phyloP scores from a whole-genome alignment of 1,139 yeast genomes.

The Taiozyma sp. region DNA sequence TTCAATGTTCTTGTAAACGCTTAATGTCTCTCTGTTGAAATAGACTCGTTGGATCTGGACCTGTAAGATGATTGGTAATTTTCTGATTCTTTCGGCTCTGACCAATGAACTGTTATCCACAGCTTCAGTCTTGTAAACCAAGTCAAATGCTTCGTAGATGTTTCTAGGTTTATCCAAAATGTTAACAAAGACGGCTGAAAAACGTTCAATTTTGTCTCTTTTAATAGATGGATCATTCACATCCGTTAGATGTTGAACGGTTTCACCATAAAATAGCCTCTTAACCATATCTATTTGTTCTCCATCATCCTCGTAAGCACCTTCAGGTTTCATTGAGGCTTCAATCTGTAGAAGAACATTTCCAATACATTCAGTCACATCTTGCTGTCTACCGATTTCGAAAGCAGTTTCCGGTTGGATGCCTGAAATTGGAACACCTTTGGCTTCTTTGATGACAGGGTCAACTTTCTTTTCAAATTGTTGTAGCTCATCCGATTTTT shows the following conservation, averaged over 20 bases:
- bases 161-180: slow-evolving; percentile 86
- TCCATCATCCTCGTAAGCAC: slow-evolving; percentile 57
- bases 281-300: slow-evolving; percentile 83
- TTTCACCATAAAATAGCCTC: slow-evolving; percentile 72
- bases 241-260: slow-evolving; percentile 50
- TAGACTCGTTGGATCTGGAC: slow-evolving; percentile 92
- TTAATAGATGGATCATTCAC: slow-evolving; percentile 25
- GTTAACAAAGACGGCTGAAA: slow-evolving; percentile 76
- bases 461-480: slow-evolving; percentile 1
- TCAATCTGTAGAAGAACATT: slow-evolving; percentile 91
- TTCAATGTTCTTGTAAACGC: slow-evolving; percentile 78
- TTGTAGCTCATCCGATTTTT: slow-evolving; percentile 1
- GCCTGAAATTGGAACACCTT: slow-evolving; percentile 43
- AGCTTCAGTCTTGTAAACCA: slow-evolving; percentile 71
- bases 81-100: slow-evolving; percentile 64
- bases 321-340: slow-evolving; percentile 74
- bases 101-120: slow-evolving; percentile 66
- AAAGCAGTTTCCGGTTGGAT: slow-evolving; percentile 69
- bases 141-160: slow-evolving; percentile 86
- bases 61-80: slow-evolving; percentile 79
- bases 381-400: slow-evolving; percentile 90
- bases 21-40: slow-evolving; percentile 67
- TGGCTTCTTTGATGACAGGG: slow-evolving; percentile 6
- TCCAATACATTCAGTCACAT: slow-evolving; percentile 95
- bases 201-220: slow-evolving; percentile 71